Evolutionary conservation across 805 yeast genomes (phyloP).

Genomic region (Barnettozyma pratensis): DNA sequence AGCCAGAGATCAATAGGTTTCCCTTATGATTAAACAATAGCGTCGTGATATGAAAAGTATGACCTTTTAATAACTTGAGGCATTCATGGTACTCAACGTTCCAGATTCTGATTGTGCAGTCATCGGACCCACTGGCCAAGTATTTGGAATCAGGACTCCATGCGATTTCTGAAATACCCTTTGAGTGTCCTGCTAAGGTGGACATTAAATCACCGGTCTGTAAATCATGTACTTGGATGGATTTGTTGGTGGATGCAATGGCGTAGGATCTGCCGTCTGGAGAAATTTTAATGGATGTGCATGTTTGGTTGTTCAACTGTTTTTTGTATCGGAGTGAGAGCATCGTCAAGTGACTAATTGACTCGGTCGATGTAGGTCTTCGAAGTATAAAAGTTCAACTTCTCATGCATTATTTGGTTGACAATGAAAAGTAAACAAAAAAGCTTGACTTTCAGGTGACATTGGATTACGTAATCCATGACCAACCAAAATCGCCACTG

Average conservation of each 20-base stretch:
- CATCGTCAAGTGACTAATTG: not conserved
- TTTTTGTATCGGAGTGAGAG: not conserved
- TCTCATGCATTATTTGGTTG: not conserved
- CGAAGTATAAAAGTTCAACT: too few relatives aligned
- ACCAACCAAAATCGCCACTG: not conserved
- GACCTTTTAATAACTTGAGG: conserved; percentile 49
- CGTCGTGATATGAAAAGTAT: conserved; percentile 80
- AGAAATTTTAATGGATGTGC: conserved; percentile 50
- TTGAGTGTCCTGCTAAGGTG: conserved; percentile 50
- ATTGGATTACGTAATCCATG: not conserved
- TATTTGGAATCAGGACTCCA: conserved; percentile 74
- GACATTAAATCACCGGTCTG: conserved; percentile 28
- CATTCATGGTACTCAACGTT: conserved; percentile 46
- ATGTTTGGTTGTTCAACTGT: not conserved
- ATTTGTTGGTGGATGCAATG: conserved; percentile 50
- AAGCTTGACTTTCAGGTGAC: not conserved
- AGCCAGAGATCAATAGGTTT: conserved; percentile 71
- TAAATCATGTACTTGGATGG: conserved; percentile 49
- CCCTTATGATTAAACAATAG: conserved; percentile 69
- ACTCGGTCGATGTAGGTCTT: too few relatives aligned
- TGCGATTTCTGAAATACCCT: conserved; percentile 68
- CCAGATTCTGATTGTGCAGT: conserved; percentile 74
- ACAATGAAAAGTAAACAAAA: not conserved
- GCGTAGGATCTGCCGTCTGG: conserved; percentile 60
- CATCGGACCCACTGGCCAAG: conserved; percentile 85